phyloP scores from a whole-genome alignment of 257 asterid species.

The Solanum gandarillasii region DNA sequence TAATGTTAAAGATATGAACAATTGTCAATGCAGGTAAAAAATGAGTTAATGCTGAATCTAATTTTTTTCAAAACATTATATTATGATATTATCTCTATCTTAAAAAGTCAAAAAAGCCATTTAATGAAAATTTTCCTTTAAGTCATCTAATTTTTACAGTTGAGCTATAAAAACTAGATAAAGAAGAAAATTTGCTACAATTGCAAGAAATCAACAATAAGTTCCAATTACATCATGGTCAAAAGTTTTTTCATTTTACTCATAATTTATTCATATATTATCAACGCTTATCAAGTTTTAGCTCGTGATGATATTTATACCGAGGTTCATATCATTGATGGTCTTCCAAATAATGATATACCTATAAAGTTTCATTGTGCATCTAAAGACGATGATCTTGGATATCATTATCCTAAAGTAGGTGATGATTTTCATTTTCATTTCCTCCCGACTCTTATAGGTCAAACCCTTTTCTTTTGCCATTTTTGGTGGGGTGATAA shows the following conservation, averaged over 20 bases:
- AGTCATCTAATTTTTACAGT: not conserved
- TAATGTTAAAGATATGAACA: not conserved
- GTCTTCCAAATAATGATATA: not conserved
- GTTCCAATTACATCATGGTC: not conserved
- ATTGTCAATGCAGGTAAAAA: not conserved
- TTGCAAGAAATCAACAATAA: not conserved
- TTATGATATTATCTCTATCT: not conserved
- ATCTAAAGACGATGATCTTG: not conserved
- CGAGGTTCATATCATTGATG: not conserved
- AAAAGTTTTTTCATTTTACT: not conserved
- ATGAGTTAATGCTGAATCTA: not conserved
- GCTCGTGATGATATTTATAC: not conserved
- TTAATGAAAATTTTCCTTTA: not conserved
- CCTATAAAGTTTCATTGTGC: not conserved
- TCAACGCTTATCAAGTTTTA: not conserved
- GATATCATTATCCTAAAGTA: not conserved
- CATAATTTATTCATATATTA: not conserved
- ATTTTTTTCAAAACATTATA: not conserved
- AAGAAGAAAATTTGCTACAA: not conserved
- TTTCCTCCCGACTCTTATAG: not conserved
- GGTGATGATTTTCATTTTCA: not conserved
- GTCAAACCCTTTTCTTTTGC: not conserved
- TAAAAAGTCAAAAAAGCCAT: not conserved
- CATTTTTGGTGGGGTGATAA: not conserved
- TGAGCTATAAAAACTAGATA: not conserved